Percentiles rank a stretch among this genome's conserved stretches.
Evolutionary conservation across 345 rosid genomes (phyloP).

Genomic region (Garcia nutans): DNA sequence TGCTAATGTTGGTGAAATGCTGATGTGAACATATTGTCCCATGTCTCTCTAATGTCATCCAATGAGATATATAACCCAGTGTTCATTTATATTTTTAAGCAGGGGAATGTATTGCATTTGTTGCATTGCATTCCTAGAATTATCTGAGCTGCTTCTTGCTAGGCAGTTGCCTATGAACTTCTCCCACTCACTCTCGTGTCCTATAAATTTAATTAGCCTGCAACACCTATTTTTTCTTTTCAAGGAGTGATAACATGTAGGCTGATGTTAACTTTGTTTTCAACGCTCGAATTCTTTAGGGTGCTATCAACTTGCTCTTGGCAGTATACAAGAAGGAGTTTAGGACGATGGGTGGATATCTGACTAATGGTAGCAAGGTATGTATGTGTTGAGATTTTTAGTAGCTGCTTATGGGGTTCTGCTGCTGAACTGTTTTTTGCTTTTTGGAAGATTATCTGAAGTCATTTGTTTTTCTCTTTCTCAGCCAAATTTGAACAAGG

Average conservation of each 20-base stretch:
- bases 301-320: conserved; percentile 86
- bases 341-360: conserved; percentile 55
- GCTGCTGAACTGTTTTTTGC: conserved; percentile 1
- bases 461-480: conserved; percentile 12
- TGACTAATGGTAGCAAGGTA: conserved; percentile 82
- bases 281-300: conserved; percentile 40
- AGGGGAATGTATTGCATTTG: not conserved
- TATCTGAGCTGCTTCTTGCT: not conserved
- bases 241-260: not conserved
- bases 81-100: not conserved
- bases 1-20: not conserved
- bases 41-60: not conserved
- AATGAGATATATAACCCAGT: not conserved
- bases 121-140: not conserved
- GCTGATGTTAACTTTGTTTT: not conserved
- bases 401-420: not conserved
- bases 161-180: not conserved
- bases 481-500: conserved; percentile 69
- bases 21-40: not conserved
- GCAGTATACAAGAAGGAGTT: conserved; percentile 86
- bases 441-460: conserved; percentile 20
- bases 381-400: not conserved
- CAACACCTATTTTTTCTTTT: not conserved
- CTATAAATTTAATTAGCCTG: not conserved
- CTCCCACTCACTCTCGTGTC: too few species aligned